A percentile compares a stretch with the other conserved stretches of the same genome.
These are phyloP conservation scores for Cytospora piceicola DNA, from an alignment of 2,329 filamentous ascomycete species.

Conservation along the genomic window DNA sequence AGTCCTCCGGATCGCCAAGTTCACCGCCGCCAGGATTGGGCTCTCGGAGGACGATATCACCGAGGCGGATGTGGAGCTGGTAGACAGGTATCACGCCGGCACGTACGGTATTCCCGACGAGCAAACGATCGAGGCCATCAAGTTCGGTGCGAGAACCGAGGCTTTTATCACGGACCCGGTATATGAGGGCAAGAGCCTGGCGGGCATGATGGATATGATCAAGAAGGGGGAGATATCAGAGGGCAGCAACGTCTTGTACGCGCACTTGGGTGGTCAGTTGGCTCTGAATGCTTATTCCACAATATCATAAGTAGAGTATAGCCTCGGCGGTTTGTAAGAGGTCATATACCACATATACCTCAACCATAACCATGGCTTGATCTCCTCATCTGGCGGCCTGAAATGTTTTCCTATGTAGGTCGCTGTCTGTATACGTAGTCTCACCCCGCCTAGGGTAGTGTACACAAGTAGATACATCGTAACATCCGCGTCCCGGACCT, in stretches of 20 bases:
- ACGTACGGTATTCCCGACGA: conserved; percentile 68
- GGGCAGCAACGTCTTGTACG: conserved; percentile 70
- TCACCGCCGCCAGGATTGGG: conserved; percentile 66
- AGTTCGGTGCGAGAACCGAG: conserved; percentile 69
- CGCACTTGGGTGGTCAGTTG: conserved; percentile 71
- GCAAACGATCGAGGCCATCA: conserved; percentile 69
- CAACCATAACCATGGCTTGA: background rate
- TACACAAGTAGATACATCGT: too few species aligned
- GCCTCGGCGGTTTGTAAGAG: background rate
- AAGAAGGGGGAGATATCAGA: conserved; percentile 60
- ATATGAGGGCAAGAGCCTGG: conserved; percentile 76
- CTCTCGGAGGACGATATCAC: conserved; percentile 62
- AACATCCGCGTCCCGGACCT: too few species aligned
- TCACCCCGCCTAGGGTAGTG: too few species aligned
- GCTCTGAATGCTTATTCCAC: conserved; percentile 69
- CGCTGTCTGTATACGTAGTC: too few species aligned
- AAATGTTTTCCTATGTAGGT: too few species aligned
- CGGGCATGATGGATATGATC: conserved; percentile 72
- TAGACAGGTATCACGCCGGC: conserved; percentile 68
- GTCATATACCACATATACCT: background rate
- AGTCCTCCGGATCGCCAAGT: conserved; percentile 67
- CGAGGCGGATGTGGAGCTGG: conserved; percentile 64
- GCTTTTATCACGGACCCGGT: conserved; percentile 77
- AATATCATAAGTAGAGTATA: conserved; percentile 36
- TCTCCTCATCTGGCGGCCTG: too few species aligned